Base-by-base conservation (phyloP, 306 rosid genomes). In the Neltuma alba region DNA sequence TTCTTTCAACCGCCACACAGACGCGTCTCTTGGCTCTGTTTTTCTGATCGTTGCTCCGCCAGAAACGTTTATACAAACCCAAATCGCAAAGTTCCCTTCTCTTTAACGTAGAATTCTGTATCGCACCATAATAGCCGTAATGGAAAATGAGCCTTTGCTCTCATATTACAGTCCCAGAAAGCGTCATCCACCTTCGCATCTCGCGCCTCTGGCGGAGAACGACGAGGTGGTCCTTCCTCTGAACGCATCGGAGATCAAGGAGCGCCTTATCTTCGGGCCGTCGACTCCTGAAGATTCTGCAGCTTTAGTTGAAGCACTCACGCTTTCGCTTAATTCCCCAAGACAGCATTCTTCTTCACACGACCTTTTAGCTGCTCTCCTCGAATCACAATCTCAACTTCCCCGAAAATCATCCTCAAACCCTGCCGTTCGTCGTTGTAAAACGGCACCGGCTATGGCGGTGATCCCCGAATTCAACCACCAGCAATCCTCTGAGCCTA, bases 371-470 rank as follows among this genome's bases (percentile, higher is more conserved):
- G 34, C 85, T 10, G 1, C 79, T 28, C 82, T 48, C 3, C 58
- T 28, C 15, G 89, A 84, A 73, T 55, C 86, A 4, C 83, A 50
- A 74, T 62, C 77, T 2, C 90, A 75, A 28, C 70, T 74, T 8
- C 66, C 85, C 41, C 85, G 20, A 2, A 84, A 70, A 11, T 38
- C 87, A 0, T 89, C 89, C 92, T 90, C 88, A 47, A 91, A 82
- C 25, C 83, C 89, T 61, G 89, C 88, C 42, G 90, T 95, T 41
- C 99, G 91, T 14, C 93, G 99, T 65, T 93, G 97, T 66, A 91
- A 87, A 88, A 93, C 99, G 0, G 98, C 99, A 7, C 99, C 99
- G 0, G 99, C 99, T 50, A 83, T 95, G 92, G 93, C 94, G 1
- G 97, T 90, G 54, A 77, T 91, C 50, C 86, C 90, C 23, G 97